phyloP scores from a whole-genome alignment of 306 rosid species.

The Quercus cerris region DNA sequence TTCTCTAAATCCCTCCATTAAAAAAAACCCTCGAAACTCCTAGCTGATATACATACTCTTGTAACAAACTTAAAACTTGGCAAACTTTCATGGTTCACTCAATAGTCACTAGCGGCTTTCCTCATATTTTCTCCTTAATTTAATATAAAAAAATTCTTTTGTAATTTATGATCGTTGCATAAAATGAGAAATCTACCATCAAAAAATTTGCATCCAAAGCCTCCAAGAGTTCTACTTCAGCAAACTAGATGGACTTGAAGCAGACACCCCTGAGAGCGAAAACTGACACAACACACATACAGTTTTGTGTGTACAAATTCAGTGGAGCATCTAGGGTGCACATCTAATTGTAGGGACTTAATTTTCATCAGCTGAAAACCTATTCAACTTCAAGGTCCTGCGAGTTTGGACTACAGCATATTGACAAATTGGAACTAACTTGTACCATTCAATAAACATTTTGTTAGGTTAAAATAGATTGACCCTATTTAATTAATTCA shows the following conservation, averaged over 20 bases:
- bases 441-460: no score
- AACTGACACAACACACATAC: not conserved
- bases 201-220: not conserved
- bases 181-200: not conserved
- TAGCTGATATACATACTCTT: no score
- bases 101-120: not conserved
- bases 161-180: not conserved
- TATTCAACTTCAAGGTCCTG: not conserved
- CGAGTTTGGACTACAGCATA: no score
- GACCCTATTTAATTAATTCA: no score
- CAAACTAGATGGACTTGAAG: not conserved
- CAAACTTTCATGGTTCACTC: not conserved
- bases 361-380: conserved; percentile 1
- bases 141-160: not conserved
- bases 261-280: not conserved
- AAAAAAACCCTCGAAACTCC: no score
- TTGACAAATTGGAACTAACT: no score
- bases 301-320: not conserved
- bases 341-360: not conserved
- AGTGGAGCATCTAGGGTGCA: not conserved
- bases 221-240: not conserved
- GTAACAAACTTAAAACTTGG: no score
- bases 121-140: not conserved
- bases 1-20: no score
- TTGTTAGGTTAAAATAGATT: no score